These are phyloP conservation scores for Nigrospora sphaerica DNA, from an alignment of 2,329 filamentous ascomycete species.

Conservation along the genomic window DNA sequence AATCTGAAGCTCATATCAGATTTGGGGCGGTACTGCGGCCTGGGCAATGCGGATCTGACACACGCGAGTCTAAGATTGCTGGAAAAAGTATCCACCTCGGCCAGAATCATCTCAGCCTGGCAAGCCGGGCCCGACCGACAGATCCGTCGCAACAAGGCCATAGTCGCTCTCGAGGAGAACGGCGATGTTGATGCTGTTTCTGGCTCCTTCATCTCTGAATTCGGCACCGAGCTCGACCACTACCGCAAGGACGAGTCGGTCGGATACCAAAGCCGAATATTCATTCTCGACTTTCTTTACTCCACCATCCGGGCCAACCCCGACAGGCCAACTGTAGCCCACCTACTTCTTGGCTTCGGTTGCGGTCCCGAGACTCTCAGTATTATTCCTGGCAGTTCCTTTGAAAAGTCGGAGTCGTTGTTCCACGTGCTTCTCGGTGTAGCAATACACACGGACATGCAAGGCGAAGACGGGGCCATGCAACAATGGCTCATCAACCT, in stretches of 20 bases:
- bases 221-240: conserved; percentile 64
- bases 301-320: conserved; percentile 70
- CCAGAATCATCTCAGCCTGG: conserved; percentile 69
- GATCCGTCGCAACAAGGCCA: conserved; percentile 70
- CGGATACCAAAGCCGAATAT: conserved; percentile 74
- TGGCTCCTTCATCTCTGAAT: conserved; percentile 61
- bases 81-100: conserved; percentile 78
- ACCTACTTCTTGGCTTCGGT: conserved; percentile 81
- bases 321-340: conserved; percentile 77
- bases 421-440: conserved; percentile 76
- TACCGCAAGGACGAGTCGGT: conserved; percentile 62
- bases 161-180: conserved; percentile 79
- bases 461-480: conserved; percentile 50
- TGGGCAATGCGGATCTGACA: conserved; percentile 74
- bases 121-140: conserved; percentile 53
- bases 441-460: conserved; percentile 61
- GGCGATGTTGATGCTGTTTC: conserved; percentile 76
- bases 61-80: conserved; percentile 75
- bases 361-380: conserved; percentile 66
- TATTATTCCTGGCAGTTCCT: conserved; percentile 61
- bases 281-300: conserved; percentile 79
- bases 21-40: conserved; percentile 78
- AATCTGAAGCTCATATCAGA: conserved; percentile 74
- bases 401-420: conserved; percentile 65
- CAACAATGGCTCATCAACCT: conserved; percentile 62